phyloP scores from a whole-genome alignment of 805 yeast genomes.

The Torulaspora franciscae region DNA sequence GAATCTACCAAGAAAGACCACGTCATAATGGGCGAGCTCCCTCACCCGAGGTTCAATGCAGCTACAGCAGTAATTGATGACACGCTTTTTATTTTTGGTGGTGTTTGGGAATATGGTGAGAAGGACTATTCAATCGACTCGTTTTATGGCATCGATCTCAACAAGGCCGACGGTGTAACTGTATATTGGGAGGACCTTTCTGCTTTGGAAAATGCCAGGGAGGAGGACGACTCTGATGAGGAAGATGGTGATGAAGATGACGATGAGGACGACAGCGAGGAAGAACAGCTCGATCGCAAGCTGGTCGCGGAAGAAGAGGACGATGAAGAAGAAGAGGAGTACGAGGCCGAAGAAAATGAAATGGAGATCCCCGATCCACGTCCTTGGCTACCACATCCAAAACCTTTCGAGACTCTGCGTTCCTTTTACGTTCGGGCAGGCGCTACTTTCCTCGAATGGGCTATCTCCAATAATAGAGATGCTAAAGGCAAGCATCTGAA shows the following conservation, averaged over 20 bases:
- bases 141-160: constrained; percentile 78
- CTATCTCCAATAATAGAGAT: constrained; percentile 77
- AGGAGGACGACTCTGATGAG: constrained; percentile 56
- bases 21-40: constrained; percentile 57
- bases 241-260: constrained; percentile 70
- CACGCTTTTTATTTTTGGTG: constrained; percentile 78
- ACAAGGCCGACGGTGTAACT: constrained; percentile 80
- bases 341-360: constrained; percentile 49
- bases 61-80: constrained; percentile 83
- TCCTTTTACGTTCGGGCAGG: constrained; percentile 84
- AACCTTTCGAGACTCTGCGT: constrained; percentile 80
- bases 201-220: constrained; percentile 46
- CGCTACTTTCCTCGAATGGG: constrained; percentile 86
- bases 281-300: constrained; percentile 40
- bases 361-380: constrained; percentile 81
- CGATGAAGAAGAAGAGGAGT: constrained; percentile 33
- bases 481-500: constrained; percentile 87
- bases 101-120: constrained; percentile 85
- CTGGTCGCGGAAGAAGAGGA: constrained; percentile 37
- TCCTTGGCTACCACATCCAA: constrained; percentile 97
- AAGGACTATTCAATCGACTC: constrained; percentile 80
- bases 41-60: constrained; percentile 87
- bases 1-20: constrained; percentile 41
- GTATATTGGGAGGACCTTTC: constrained; percentile 85
- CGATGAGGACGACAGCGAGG: constrained; percentile 54